Base-by-base conservation (phyloP, 257 asterid species). In the Paulownia fortunei region DNA sequence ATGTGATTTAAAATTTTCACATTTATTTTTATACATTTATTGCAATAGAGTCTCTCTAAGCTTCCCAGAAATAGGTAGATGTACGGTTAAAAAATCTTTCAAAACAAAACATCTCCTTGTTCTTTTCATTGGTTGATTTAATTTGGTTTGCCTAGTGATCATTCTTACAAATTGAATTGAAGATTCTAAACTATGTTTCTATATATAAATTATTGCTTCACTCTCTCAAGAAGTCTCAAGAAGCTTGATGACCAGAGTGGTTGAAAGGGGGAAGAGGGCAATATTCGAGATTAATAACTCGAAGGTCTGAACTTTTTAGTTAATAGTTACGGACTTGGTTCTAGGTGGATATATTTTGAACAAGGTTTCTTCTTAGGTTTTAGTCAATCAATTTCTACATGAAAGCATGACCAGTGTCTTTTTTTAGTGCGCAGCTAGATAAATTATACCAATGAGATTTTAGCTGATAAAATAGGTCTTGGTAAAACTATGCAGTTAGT, bases 391-490 rank as follows among this genome's bases (percentile, higher is more conserved):
- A 27, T 52, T 77, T 82, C 55, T 51, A 18, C 73, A 61, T 60
- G 55, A 42, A 74, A 63, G 26, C 67, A 77, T 87, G 88, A 89
- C 83, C 89, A 69, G 59, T 86, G 84, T 69, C 80, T 83, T 85
- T 81, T 85, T 85, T 78, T n/a, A n/a, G 81, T 87, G 88, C 81
- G 65, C 90, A 96, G 99, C 90, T 96, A 98, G 99, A 92, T 92
- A 88, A 96, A 96, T 84, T 97, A 96, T 77, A 93, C 98, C 32
- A 96, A 93, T 88, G 99, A 93, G 23, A 96, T 96, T 81, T 85
- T 96, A 85, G 99, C 97, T 77, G 98, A 96, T 88, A 97, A 96
- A 87, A 96, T 93, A 98, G 99, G 99, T 74, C 97, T 96, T 68
- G 99, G 98, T 74, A 96, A 96, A 87, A 96, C 99, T 80, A 96